Evolutionary conservation across 2,329 filamentous ascomycete genomes (phyloP).

Genomic region (Pyricularia pennisetigena): DNA sequence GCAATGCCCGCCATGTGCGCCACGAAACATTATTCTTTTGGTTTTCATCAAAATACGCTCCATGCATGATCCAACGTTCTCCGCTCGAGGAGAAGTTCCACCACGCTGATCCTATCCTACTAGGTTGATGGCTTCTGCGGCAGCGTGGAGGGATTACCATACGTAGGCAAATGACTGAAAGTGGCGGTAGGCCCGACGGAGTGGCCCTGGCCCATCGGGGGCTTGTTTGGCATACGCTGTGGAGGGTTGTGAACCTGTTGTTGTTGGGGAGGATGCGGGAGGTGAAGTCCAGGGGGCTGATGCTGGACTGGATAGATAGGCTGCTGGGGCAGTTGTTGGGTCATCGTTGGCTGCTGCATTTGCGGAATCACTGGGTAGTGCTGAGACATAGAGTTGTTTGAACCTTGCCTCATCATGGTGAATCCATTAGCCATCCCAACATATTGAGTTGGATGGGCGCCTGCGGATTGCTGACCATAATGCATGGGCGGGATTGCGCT

Average conservation of each 20-base stretch:
- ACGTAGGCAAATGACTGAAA: slow-evolving; percentile 44
- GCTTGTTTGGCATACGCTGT: slow-evolving; percentile 35
- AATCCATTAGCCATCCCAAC: slow-evolving; percentile 32
- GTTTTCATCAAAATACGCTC: neutral
- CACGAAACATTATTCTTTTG: neutral
- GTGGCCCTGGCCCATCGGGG: slow-evolving; percentile 30
- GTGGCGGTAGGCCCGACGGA: slow-evolving; percentile 23
- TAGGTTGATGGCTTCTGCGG: slow-evolving; percentile 46
- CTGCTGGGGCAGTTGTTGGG: slow-evolving; percentile 26
- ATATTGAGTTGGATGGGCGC: slow-evolving; percentile 38
- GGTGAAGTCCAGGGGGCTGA: slow-evolving; percentile 18
- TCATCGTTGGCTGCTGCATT: slow-evolving; percentile 1
- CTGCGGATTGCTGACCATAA: slow-evolving; percentile 38
- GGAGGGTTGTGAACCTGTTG: slow-evolving; percentile 13
- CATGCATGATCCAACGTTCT: neutral
- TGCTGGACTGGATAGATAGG: slow-evolving; percentile 33
- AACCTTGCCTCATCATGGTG: slow-evolving; percentile 46
- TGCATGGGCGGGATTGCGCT: slow-evolving; percentile 36
- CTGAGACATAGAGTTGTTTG: slow-evolving; percentile 42
- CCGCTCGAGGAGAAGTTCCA: slow-evolving; percentile 10
- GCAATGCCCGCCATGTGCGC: neutral
- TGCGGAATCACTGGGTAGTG: slow-evolving; percentile 19
- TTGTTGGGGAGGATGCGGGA: slow-evolving; percentile 11
- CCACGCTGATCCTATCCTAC: slow-evolving; percentile 12
- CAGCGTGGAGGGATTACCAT: slow-evolving; percentile 49